Base-by-base conservation (phyloP, 129 eudicot species). In the Tanacetum coccineum region DNA sequence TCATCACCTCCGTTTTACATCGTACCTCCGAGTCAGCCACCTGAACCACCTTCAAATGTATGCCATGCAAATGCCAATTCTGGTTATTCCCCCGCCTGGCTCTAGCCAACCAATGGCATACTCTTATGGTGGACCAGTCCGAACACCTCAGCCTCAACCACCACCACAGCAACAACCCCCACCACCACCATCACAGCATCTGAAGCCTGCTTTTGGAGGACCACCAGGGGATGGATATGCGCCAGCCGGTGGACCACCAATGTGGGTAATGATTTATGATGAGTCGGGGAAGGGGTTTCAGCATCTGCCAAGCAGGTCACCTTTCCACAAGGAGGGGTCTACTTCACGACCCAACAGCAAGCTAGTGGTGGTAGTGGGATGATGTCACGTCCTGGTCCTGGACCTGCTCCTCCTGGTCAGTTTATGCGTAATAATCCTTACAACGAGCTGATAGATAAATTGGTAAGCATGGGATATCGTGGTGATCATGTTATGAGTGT, bases 391-490 rank as follows among this genome's bases (percentile, higher is more conserved):
- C 88, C 80, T 4, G 79, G 84, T 0, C 88, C 42, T 36, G 42
- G 42, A 36, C 42, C 42, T 36, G 9, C 42, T 36, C n/a, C n/a
- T n/a, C 42, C 9, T 36, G 42, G 71, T 14, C 94, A 82, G 67
- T 78, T 80, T 4, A 63, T 81, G 64, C 89, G 87, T 18, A 79
- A 64, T 74, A 87, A 84, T 79, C 95, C 95, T 0, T 86, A 88
- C 70, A 88, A 78, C 50, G 96, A 92, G 61, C 74, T 92, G 77
- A 72, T 92, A 9, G 96, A 88, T 80, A 86, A 92, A 73, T 40
- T 92, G 80, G 89, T 79, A 62, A 84, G 83, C 83, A 92, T 92
- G 98, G 98, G 98, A 40, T 88, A 80, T 58, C 74, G 96, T 48
- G 85, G 95, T 3, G 98, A 92, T 40, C 96, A 92, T 68, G 91